Base-by-base conservation (phyloP, 139 green algal species). In the Chlorella sp. region DNA sequence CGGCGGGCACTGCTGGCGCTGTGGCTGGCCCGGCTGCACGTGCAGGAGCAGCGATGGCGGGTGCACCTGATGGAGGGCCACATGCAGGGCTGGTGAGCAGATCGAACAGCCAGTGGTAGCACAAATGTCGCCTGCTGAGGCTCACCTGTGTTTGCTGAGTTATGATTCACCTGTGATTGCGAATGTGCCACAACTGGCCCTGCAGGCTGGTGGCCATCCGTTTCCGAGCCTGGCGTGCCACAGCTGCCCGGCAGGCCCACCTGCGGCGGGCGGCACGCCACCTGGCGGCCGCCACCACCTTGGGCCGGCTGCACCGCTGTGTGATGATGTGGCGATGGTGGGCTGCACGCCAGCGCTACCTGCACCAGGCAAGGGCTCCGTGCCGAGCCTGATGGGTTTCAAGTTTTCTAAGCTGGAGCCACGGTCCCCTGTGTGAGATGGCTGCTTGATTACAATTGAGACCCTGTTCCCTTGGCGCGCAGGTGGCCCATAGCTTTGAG, bases 261-360 rank as follows among this genome's bases (percentile, higher is more conserved):
- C 70, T 76, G 41, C 70, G 70, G 3, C 19, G 38, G 6, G 41
- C 70, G 16, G 43, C 11, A 6, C 28, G 38, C 26, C 41, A 54
- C 8, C 70, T 76, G 40, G 9, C 51, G 41, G 26, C 70, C 34
- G 8, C 22, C 28, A 76, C 70, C 11, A 34, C 70, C 20, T 26
- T 13, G 36, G 70, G 70, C 41, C 70, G 41, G 41, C 40, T 56
- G 70, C 70, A 58, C 41, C 70, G 43, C 34, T 30, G n/a, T 6
- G 13, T 76, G 41, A 76, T 76, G 70, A 76, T 76, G 70, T 76
- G 70, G 70, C 41, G 70, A 3, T 76, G 70, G 70, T 38, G 41
- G 38, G 17, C 70, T 16, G 70, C 70, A 1, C 70, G 70, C 26
- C 70, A 76, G 70, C 70, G 41, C 40, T 76, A 76, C 41, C 41